Evolutionary conservation across 306 rosid genomes (phyloP).

Genomic region (Astragalus membranaceus): DNA sequence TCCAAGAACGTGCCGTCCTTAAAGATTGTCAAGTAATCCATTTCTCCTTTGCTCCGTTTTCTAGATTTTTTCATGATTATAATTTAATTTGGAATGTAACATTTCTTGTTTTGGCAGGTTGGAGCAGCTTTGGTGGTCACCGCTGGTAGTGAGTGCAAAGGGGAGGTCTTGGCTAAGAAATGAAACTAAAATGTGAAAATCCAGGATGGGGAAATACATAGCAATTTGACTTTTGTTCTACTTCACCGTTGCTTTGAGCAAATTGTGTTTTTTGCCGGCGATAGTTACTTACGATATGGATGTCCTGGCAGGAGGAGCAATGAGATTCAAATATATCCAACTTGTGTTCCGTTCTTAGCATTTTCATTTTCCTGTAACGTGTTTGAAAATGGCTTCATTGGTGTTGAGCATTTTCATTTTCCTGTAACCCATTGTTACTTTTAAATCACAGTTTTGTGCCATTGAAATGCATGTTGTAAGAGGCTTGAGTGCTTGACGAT

Average conservation of each 20-base stretch:
- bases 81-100: constrained; percentile 15
- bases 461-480: neutral
- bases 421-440: neutral
- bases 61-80: neutral
- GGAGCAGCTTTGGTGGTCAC: constrained; percentile 88
- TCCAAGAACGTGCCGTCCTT: constrained; percentile 81
- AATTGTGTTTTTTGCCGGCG: constrained; percentile 23
- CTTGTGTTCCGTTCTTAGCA: constrained; percentile 1
- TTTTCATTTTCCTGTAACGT: neutral
- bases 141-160: constrained; percentile 86
- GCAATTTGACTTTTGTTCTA: neutral
- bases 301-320: constrained; percentile 22
- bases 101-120: constrained; percentile 44
- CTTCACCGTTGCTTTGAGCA: constrained; percentile 25
- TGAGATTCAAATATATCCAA: constrained; percentile 11
- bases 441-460: neutral
- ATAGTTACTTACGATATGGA: constrained; percentile 7
- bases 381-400: constrained; percentile 25
- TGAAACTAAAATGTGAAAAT: constrained; percentile 37
- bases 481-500: neutral
- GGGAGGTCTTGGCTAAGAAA: constrained; percentile 91
- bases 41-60: neutral
- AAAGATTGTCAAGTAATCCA: constrained; percentile 84
- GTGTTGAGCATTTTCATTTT: constrained; percentile 1
- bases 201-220: neutral